Conservation (phyloP, 768 basidiomycete species). For the Nevesoporus exiguus region DNA sequence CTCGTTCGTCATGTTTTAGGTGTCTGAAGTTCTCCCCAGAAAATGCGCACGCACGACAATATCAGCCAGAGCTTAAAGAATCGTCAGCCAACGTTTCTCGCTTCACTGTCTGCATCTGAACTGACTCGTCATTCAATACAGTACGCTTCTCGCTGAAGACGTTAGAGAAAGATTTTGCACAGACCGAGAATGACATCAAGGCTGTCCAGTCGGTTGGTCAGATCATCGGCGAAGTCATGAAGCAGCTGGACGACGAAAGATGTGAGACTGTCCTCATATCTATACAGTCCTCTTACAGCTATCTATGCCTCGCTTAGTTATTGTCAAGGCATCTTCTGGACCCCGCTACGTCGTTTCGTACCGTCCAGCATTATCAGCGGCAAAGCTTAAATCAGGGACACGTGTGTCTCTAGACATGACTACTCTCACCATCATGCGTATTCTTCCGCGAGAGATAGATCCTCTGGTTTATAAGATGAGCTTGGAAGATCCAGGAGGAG, state of each 20-base stretch:
- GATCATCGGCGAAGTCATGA: constrained; percentile 98
- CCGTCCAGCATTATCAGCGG: constrained; percentile 85
- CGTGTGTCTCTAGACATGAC: constrained; percentile 99
- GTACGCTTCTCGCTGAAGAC: constrained; percentile 91
- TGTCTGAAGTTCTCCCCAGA: constrained; percentile 47
- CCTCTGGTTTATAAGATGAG: constrained; percentile 99
- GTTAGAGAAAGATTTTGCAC: constrained; percentile 83
- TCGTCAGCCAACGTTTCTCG: constrained; percentile 47
- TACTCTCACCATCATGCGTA: constrained; percentile 97
- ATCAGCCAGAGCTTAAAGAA: constrained; percentile 88
- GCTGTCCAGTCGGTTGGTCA: constrained; percentile 98
- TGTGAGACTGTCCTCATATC: constrained; percentile 51
- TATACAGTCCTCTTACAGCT: not conserved
- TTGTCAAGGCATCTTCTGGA: constrained; percentile 97
- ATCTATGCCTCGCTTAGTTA: constrained; percentile 50
- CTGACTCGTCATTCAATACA: constrained; percentile 28
- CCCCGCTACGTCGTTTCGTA: constrained; percentile 99
- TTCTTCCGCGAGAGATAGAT: constrained; percentile 95
- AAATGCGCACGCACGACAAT: constrained; percentile 89
- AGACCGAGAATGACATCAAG: constrained; percentile 99
- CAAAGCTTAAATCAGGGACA: constrained; percentile 89
- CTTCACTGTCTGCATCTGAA: not conserved
- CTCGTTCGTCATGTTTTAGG: not conserved
- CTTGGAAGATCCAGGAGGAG: constrained; percentile 93
- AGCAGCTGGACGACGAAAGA: constrained; percentile 95